Base-by-base conservation (phyloP, 768 basidiomycete genomes). In the Inosperma sp. region DNA sequence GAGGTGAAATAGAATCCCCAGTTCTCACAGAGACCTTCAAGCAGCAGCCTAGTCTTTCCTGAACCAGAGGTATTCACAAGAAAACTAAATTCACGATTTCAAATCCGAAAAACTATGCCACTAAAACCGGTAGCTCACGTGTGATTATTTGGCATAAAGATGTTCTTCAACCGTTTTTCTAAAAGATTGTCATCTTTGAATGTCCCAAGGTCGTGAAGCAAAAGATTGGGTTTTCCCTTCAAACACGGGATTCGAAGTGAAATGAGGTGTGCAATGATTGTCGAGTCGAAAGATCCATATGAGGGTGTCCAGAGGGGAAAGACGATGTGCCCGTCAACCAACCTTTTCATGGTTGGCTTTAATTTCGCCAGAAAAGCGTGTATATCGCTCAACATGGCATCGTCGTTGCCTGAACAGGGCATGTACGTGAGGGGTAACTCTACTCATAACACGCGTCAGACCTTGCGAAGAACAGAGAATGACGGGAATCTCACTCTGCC, bases 1-100 rank as follows among this genome's bases (percentile, higher is more conserved):
- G 73, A 74, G 0, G 74, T 76, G 53, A 77, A 74, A 56, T 77
- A 77, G 47, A 77, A 71, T 4, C 74, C 75, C 75, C 75, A 77
- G 36, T 68, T 60, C 25, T 67, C 55, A 48, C 74, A 76, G 4
- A 77, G 64, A 17, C 74, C 74, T 57, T 76, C 74, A 7, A 77
- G 56, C 3, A 77, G 59, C 9, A 74, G 63, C 26, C 74, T 62
- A 1, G 74, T 75, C 55, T 77, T 77, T 16, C 74, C 74, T 2
- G 74, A 75, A 7, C 74, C 74, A 19, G 74, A 77, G 0, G 75
- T 77, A 39, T 77, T 77, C 25, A 77, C 71, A 14, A 77, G 65
- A 48, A 74, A 72, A 12, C 73, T 74, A 35, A n/a, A 35, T 14
- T 3, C 21, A 22, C 10, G n/a, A 25, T 22, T 26, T 37, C 34